A percentile compares a stretch with the other conserved stretches of the same genome.
These are phyloP conservation scores for Phytophthora pini DNA, from an alignment of 352 stramenopile genomes.

Conservation along the genomic window DNA sequence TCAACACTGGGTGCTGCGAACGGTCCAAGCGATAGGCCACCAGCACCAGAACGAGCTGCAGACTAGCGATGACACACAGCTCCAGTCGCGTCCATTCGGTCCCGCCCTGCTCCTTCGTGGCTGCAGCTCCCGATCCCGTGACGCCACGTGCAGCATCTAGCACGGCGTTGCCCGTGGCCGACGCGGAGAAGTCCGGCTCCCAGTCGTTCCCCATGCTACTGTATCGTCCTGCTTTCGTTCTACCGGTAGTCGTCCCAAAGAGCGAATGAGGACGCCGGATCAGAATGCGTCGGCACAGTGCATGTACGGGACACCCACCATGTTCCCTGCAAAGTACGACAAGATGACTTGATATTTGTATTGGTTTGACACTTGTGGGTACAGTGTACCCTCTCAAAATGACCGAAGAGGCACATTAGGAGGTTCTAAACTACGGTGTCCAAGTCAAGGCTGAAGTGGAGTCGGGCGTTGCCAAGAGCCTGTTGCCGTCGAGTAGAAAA, in stretches of 20 bases:
- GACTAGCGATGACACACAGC: constrained; percentile 80
- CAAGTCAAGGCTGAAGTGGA: too few species aligned
- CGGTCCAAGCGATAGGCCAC: constrained; percentile 84
- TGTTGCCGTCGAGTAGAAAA: too few species aligned
- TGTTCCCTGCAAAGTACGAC: constrained; percentile 10
- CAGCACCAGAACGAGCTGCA: constrained; percentile 84
- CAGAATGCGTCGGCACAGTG: constrained; percentile 13
- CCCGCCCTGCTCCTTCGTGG: constrained; percentile 29
- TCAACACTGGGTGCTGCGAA: constrained; percentile 63
- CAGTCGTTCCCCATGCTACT: constrained; percentile 30
- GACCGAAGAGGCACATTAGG: not conserved
- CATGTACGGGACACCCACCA: not conserved
- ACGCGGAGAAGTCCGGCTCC: constrained; percentile 27
- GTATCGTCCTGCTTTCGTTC: not conserved
- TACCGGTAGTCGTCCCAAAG: constrained; percentile 11
- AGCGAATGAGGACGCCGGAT: constrained; percentile 27
- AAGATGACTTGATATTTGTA: constrained; percentile 8
- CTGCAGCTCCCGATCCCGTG: constrained; percentile 28
- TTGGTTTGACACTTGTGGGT: constrained; percentile 2
- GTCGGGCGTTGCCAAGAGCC: too few species aligned
- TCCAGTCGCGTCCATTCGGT: constrained; percentile 77
- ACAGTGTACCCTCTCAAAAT: too few species aligned
- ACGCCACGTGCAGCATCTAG: constrained; percentile 39
- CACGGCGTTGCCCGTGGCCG: constrained; percentile 39
- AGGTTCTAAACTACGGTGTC: too few species aligned